These are phyloP conservation scores for Tylopilus felleus DNA, from an alignment of 768 basidiomycete genomes.

Conservation along the genomic window DNA sequence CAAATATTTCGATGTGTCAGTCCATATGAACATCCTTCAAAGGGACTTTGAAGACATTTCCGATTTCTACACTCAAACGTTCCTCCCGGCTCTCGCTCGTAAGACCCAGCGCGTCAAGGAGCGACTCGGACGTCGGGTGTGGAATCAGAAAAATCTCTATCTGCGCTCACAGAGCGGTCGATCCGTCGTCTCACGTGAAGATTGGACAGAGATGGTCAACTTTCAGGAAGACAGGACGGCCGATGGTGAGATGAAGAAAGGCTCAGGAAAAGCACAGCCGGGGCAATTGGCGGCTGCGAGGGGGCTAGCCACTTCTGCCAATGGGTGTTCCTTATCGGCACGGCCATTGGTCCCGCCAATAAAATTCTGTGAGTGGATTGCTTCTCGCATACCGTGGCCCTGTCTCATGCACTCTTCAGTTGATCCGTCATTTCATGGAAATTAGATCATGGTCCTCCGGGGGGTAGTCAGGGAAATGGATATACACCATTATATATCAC, in stretches of 20 bases:
- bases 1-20: slow-evolving; percentile 44
- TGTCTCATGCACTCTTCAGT: slow-evolving; percentile 14
- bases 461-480: slow-evolving; percentile 1
- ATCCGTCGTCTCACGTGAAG: slow-evolving; percentile 36
- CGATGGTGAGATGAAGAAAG: neutral
- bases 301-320: slow-evolving; percentile 7
- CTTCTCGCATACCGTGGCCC: neutral
- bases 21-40: slow-evolving; percentile 55
- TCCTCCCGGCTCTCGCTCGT: slow-evolving; percentile 46
- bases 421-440: slow-evolving; percentile 22
- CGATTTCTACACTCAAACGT: slow-evolving; percentile 36
- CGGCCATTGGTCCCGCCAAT: slow-evolving; percentile 11
- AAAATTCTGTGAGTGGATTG: slow-evolving; percentile 22
- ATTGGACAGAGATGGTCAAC: slow-evolving; percentile 52
- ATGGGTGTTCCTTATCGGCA: neutral
- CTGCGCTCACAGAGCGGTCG: slow-evolving; percentile 35
- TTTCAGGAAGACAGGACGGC: slow-evolving; percentile 30
- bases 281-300: slow-evolving; percentile 1
- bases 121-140: slow-evolving; percentile 73
- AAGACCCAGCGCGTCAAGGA: slow-evolving; percentile 66
- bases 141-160: slow-evolving; percentile 57
- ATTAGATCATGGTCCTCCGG: neutral
- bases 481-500: slow-evolving; percentile 1
- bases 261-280: neutral
- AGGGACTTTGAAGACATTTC: slow-evolving; percentile 53